Percentiles rank a stretch among this genome's conserved stretches.
These are phyloP conservation scores for Babesia caballi DNA, from an alignment of 169 alveolate genomes.

Conservation along the genomic window DNA sequence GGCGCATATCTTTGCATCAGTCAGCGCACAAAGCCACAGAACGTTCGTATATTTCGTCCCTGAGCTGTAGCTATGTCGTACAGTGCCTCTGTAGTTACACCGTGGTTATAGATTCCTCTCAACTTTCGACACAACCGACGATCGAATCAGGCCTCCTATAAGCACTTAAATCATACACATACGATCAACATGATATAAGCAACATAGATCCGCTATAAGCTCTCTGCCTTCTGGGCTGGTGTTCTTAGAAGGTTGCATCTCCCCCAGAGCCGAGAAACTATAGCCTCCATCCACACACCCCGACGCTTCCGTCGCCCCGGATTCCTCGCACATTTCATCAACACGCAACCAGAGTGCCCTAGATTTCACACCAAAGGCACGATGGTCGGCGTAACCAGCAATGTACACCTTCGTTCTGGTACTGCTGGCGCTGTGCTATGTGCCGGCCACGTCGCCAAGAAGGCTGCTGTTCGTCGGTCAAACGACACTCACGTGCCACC, in stretches of 20 bases:
- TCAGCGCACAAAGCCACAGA: too few relatives aligned
- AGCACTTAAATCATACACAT: too few relatives aligned
- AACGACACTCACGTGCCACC: neutral
- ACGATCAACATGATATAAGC: too few relatives aligned
- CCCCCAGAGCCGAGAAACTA: neutral
- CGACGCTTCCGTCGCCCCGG: neutral
- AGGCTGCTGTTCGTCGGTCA: neutral
- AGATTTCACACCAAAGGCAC: neutral
- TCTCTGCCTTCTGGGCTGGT: too few relatives aligned
- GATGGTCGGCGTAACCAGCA: constrained; percentile 8
- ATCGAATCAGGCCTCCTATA: too few relatives aligned
- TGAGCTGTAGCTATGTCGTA: too few relatives aligned
- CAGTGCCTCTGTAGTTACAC: too few relatives aligned
- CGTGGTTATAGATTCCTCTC: too few relatives aligned
- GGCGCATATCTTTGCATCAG: too few relatives aligned
- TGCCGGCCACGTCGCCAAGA: neutral
- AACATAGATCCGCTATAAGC: too few relatives aligned
- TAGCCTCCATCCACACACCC: neutral
- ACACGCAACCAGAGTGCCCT: neutral
- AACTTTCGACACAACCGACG: too few relatives aligned
- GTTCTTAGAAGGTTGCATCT: neutral
- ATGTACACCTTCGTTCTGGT: constrained; percentile 8
- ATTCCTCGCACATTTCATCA: neutral
- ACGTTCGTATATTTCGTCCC: too few relatives aligned
- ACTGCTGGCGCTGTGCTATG: constrained; percentile 8